Conservation (phyloP, 805 yeast species). For the Wickerhamiella bombiphila region DNA sequence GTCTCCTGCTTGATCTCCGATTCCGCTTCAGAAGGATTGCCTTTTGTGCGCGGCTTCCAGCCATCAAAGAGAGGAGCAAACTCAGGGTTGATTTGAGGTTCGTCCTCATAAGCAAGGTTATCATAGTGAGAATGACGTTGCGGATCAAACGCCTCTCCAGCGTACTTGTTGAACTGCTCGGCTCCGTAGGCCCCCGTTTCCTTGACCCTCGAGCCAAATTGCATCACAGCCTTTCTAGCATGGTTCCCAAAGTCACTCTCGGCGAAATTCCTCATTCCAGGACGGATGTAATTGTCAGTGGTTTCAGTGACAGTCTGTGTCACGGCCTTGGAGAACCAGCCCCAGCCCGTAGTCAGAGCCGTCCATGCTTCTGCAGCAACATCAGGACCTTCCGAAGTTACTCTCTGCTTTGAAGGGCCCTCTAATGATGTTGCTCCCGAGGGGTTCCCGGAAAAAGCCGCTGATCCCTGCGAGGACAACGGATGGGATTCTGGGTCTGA, state of each 20-base stretch:
- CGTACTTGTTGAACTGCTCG: conserved; percentile 47
- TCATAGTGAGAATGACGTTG: background rate
- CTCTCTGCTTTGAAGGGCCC: background rate
- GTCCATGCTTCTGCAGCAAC: conserved; percentile 66
- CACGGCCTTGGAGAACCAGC: conserved; percentile 74
- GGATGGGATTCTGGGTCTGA: conserved; percentile 9
- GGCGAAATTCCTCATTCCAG: conserved; percentile 68
- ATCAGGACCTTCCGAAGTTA: conserved; percentile 22
- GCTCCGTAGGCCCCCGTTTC: conserved; percentile 70
- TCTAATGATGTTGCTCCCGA: conserved; percentile 23
- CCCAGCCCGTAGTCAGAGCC: conserved; percentile 89
- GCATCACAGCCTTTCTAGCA: conserved; percentile 86
- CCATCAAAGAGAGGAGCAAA: conserved; percentile 17
- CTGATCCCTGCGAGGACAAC: background rate
- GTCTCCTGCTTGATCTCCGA: too few relatives aligned
- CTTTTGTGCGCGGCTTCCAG: conserved; percentile 9
- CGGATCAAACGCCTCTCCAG: conserved; percentile 22
- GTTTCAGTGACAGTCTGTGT: conserved; percentile 74
- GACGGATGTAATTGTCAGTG: conserved; percentile 76
- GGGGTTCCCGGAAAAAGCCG: conserved; percentile 17
- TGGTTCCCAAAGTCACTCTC: conserved; percentile 68
- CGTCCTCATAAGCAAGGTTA: conserved; percentile 1
- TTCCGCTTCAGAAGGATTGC: background rate
- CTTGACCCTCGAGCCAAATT: conserved; percentile 87
- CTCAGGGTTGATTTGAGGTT: conserved; percentile 7